A percentile compares a stretch with the other conserved stretches of the same genome.
phyloP scores from a whole-genome alignment of 768 basidiomycete species.

The Tulasnella sp. region DNA sequence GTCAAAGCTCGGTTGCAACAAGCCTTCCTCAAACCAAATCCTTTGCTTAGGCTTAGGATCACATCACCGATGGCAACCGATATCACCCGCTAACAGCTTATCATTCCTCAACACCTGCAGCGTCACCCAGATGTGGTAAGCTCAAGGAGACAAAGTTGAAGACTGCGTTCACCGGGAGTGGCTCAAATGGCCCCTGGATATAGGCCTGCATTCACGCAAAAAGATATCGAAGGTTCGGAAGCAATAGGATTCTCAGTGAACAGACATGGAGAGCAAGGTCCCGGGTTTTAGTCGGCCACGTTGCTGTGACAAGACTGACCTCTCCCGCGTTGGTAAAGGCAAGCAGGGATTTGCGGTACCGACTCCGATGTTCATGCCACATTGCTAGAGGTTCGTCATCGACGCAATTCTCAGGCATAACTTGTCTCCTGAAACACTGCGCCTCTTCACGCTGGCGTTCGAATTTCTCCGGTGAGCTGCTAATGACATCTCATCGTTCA shows the following conservation, averaged over 20 bases:
- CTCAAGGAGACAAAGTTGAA: slow-evolving; percentile 15
- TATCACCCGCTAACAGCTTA: slow-evolving; percentile 53
- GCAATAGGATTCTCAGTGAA: slow-evolving; percentile 28
- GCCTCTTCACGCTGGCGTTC: slow-evolving; percentile 29
- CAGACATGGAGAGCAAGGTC: no score
- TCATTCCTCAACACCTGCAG: no score
- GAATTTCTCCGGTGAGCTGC: no score
- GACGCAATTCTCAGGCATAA: slow-evolving; percentile 39
- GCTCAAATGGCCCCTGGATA: slow-evolving; percentile 38
- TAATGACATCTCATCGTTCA: no score
- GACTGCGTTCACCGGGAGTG: no score
- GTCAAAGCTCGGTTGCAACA: no score
- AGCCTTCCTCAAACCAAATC: not conserved
- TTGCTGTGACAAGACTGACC: no score
- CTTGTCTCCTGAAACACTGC: slow-evolving; percentile 41
- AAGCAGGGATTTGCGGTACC: slow-evolving; percentile 30
- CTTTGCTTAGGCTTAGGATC: slow-evolving; percentile 68
- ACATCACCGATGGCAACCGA: slow-evolving; percentile 47
- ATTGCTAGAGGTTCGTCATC: slow-evolving; percentile 63
- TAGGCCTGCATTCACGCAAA: slow-evolving; percentile 63
- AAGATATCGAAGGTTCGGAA: slow-evolving; percentile 43
- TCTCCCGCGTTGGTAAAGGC: slow-evolving; percentile 25
- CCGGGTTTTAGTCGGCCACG: no score
- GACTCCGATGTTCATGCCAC: slow-evolving; percentile 67
- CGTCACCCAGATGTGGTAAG: no score